Evolutionary conservation across 2,329 filamentous ascomycete species (phyloP).

Genomic region (Penicillium sp.): DNA sequence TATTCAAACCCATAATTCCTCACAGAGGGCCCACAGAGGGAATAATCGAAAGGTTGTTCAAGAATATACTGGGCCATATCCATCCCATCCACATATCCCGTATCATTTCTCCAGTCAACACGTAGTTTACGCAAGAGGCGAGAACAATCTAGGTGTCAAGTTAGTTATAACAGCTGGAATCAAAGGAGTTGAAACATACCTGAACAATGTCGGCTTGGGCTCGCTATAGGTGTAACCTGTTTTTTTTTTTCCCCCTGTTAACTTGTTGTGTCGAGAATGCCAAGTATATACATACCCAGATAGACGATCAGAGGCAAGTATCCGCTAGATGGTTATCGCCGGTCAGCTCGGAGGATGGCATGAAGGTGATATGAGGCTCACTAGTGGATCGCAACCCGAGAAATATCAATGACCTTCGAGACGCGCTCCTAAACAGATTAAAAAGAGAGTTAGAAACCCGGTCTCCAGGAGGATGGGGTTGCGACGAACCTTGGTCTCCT

Average conservation of each 20-base stretch:
- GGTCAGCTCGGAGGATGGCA: conserved; percentile 17
- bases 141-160: conserved; percentile 37
- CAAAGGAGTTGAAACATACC: conserved; percentile 45
- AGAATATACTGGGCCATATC: not conserved
- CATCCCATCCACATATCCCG: not conserved
- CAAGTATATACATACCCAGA: conserved; percentile 64
- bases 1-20: not conserved
- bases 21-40: not conserved
- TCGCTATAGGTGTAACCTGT: conserved; percentile 91
- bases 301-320: conserved; percentile 97
- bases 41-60: not conserved
- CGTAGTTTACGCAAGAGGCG: conserved; percentile 40
- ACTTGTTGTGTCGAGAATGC: conserved; percentile 7
- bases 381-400: conserved; percentile 94
- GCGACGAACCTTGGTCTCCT: conserved; percentile 83
- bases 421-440: conserved; percentile 76
- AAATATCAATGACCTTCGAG: conserved; percentile 91
- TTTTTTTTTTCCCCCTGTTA: not conserved
- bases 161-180: conserved; percentile 16
- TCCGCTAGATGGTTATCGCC: conserved; percentile 58
- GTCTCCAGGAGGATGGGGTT: not conserved
- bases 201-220: conserved; percentile 77
- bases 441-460: conserved; percentile 6
- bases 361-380: conserved; percentile 49
- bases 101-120: not conserved